Evolutionary conservation across 192 early-diverging fungal genomes (phyloP).

Genomic region (Radiomyces spectabilis): DNA sequence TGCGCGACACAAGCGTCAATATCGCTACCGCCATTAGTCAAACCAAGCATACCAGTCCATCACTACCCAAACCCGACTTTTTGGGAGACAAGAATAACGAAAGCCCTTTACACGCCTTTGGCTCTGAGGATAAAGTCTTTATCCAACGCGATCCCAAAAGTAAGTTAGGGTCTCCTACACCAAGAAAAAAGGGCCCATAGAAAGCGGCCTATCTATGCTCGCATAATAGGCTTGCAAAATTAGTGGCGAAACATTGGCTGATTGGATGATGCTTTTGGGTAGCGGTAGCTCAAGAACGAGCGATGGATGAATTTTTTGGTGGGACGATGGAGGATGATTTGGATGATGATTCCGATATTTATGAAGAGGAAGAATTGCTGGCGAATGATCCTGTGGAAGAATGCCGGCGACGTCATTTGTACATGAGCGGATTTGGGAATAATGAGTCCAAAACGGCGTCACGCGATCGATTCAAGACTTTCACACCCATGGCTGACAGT

Average conservation of each 20-base stretch:
- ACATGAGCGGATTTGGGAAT: background rate
- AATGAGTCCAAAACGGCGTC: background rate
- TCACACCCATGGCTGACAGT: background rate
- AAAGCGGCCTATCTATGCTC: too few species aligned
- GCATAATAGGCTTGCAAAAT: too few species aligned
- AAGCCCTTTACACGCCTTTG: too few species aligned
- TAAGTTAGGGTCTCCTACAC: background rate
- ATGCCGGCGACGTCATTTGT: background rate
- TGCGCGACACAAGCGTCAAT: slow-evolving; percentile 7
- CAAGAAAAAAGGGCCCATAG: too few species aligned
- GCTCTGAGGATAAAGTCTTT: background rate
- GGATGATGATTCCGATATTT: slow-evolving; percentile 1
- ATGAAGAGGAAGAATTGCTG: slow-evolving; percentile 7
- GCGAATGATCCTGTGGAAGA: slow-evolving; percentile 2
- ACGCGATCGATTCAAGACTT: background rate
- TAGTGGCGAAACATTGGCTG: background rate
- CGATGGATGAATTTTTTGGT: background rate
- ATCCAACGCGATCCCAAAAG: background rate
- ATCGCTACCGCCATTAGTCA: slow-evolving; percentile 2
- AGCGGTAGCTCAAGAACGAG: background rate
- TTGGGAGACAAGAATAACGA: too few species aligned
- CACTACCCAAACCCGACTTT: background rate
- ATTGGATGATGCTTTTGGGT: background rate
- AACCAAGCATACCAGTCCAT: background rate
- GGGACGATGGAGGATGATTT: background rate